Percentiles rank a stretch among this genome's conserved stretches.
Conservation (phyloP, 2,329 filamentous ascomycete species). For the Aspergillus sp. region DNA sequence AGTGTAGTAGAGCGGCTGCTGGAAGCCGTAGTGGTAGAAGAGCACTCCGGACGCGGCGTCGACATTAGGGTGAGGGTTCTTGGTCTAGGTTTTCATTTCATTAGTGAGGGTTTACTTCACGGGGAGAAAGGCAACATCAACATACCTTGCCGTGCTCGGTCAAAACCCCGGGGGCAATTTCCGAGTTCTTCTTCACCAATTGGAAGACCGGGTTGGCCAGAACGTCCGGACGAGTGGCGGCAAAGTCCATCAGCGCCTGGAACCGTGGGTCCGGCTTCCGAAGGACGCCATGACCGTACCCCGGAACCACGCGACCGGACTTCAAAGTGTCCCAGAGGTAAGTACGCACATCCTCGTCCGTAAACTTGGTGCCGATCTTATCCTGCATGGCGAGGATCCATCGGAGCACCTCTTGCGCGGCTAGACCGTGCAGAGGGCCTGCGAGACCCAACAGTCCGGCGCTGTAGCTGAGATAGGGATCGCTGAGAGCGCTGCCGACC, state of each 20-base stretch:
- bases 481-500: slow-evolving; percentile 89
- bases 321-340: slow-evolving; percentile 94
- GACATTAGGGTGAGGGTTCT: slow-evolving; percentile 97
- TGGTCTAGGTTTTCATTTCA: slow-evolving; percentile 57
- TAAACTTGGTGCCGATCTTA: slow-evolving; percentile 73
- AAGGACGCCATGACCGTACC: slow-evolving; percentile 93
- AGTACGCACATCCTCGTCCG: slow-evolving; percentile 76
- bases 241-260: slow-evolving; percentile 95
- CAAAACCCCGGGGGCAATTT: slow-evolving; percentile 85
- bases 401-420: slow-evolving; percentile 93
- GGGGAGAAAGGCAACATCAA: slow-evolving; percentile 1
- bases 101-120: slow-evolving; percentile 2
- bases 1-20: slow-evolving; percentile 92
- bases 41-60: slow-evolving; percentile 90
- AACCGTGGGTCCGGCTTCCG: slow-evolving; percentile 97
- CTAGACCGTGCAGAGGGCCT: slow-evolving; percentile 88
- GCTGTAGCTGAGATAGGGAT: slow-evolving; percentile 94
- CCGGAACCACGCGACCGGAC: slow-evolving; percentile 89
- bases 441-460: slow-evolving; percentile 93
- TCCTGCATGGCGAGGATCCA: slow-evolving; percentile 98
- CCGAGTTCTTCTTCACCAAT: slow-evolving; percentile 89
- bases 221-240: slow-evolving; percentile 79
- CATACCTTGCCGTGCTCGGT: slow-evolving; percentile 85
- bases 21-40: slow-evolving; percentile 98
- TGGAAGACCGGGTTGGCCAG: slow-evolving; percentile 86